Percentiles rank a stretch among this genome's conserved stretches.
These are phyloP conservation scores for Avena insularis DNA, from an alignment of 176 grass and related monocot species.

Conservation along the genomic window DNA sequence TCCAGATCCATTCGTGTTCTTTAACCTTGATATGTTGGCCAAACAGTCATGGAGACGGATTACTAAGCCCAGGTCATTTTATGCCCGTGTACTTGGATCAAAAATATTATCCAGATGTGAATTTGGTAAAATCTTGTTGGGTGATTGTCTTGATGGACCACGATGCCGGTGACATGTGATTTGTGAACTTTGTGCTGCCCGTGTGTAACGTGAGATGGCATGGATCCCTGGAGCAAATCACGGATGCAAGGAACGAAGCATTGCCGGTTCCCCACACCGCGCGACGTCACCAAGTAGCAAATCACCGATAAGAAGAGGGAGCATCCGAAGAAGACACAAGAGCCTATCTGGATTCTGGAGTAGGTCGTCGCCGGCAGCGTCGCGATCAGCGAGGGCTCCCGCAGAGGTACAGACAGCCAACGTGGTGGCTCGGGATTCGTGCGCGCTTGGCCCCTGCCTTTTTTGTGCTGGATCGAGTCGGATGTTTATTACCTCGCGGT, in stretches of 20 bases:
- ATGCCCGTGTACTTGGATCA: no score
- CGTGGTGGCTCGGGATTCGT: not conserved
- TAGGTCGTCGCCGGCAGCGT: not conserved
- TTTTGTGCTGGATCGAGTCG: no score
- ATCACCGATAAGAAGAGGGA: not conserved
- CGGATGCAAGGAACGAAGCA: not conserved
- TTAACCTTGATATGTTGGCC: no score
- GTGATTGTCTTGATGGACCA: no score
- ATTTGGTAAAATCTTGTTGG: no score
- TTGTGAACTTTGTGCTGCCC: not conserved
- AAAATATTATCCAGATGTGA: no score
- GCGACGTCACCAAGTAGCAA: not conserved
- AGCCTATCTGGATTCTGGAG: not conserved
- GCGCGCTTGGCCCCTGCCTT: slow-evolving; percentile 7
- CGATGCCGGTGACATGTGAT: no score
- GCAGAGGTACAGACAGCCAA: not conserved
- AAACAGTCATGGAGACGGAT: no score
- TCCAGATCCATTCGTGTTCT: no score
- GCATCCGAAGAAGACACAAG: slow-evolving; percentile 17
- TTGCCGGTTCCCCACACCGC: not conserved
- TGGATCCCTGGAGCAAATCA: slow-evolving; percentile 23
- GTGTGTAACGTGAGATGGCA: not conserved
- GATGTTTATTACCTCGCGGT: no score
- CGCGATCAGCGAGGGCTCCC: not conserved
- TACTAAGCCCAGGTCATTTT: no score